phyloP scores from a whole-genome alignment of 345 rosid genomes.

The Odontarrhena argentea region DNA sequence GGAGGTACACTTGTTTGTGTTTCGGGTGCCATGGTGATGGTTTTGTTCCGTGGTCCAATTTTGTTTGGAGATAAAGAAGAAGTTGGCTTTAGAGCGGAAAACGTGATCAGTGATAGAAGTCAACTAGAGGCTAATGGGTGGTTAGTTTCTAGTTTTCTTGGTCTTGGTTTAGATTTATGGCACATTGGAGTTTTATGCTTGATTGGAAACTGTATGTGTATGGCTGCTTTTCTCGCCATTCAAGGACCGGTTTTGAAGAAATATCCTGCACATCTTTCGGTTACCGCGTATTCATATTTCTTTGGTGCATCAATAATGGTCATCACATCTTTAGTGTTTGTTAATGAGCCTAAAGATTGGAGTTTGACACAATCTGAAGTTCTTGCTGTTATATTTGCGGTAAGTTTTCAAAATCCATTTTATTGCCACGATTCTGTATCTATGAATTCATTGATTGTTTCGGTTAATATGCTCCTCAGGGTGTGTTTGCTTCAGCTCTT shows the following conservation, averaged over 20 bases:
- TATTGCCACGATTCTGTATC: background rate
- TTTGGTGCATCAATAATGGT: conserved; percentile 81
- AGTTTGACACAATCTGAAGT: conserved; percentile 72
- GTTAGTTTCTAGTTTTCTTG: conserved; percentile 63
- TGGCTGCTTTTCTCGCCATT: conserved; percentile 89
- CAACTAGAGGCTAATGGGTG: conserved; percentile 74
- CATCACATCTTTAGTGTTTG: conserved; percentile 55
- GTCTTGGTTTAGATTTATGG: conserved; percentile 71
- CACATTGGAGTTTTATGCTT: conserved; percentile 90
- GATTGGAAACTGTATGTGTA: conserved; percentile 92
- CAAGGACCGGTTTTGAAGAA: conserved; percentile 80
- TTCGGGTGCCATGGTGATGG: conserved; percentile 84
- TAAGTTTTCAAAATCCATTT: conserved; percentile 41
- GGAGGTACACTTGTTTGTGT: conserved; percentile 82
- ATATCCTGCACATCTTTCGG: conserved; percentile 81
- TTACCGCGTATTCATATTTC: conserved; percentile 75
- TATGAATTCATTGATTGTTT: background rate
- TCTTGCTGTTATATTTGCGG: conserved; percentile 81
- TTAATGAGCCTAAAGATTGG: conserved; percentile 75
- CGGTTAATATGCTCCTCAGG: conserved; percentile 45
- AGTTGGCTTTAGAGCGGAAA: conserved; percentile 42
- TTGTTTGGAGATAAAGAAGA: conserved; percentile 62
- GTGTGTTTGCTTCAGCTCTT: conserved; percentile 81
- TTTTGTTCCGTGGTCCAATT: conserved; percentile 80
- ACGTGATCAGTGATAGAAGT: conserved; percentile 56